Evolutionary conservation across 345 rosid genomes (phyloP), one percentile per base, ranked within the genome.

Genomic region (Garcia nutans): DNA sequence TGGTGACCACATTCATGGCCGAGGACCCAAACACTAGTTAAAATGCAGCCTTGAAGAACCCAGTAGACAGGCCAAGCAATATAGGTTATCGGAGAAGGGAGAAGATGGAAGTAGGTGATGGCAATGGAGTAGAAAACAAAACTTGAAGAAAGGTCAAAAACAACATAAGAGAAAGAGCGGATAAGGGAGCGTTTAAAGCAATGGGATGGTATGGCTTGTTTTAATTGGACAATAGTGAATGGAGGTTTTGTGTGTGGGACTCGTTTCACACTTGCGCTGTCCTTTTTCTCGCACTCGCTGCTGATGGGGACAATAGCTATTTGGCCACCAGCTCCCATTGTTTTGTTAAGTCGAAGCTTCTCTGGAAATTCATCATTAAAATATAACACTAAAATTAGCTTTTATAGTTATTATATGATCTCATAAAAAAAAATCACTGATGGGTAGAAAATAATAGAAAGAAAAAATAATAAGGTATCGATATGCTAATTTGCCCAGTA

Each of bases 1-100:
- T 95, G 97, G 83, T 95, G 99, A 69, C 99, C 98, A 2, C 99
- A 95, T 76, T 95, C 99, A 19, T 95, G 99, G 4, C 94, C 97
- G 58, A 95, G 77, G 62, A 95, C 97, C 98, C 98, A 93, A 66
- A 91, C 82, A 15, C 97, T 96, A 1, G 96, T 91, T 20, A 86
- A 80, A 73, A 93, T 75, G 73, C 88, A 87, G 70, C 99, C 99
- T 71, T 93, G 98, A 33, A 88, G n/a, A n/a, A 78, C 85, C 94
- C 99, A 88, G 79, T 95, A 95, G 71, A 89, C 65, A 0, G 90
- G 88, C 99, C 99, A 95, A 8, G 96, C 96, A 19, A 90, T 15
- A 68, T 78, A 89, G 20, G 89, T 75, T 75, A 90, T 88, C 22
- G 91, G 76, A 47, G 73, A 77, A 52, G 96, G 91, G 15, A 91